Percentiles rank a stretch among this genome's conserved stretches.
These are phyloP conservation scores for Apiospora saccharicola DNA, from an alignment of 2,329 filamentous ascomycete species.

Conservation along the genomic window DNA sequence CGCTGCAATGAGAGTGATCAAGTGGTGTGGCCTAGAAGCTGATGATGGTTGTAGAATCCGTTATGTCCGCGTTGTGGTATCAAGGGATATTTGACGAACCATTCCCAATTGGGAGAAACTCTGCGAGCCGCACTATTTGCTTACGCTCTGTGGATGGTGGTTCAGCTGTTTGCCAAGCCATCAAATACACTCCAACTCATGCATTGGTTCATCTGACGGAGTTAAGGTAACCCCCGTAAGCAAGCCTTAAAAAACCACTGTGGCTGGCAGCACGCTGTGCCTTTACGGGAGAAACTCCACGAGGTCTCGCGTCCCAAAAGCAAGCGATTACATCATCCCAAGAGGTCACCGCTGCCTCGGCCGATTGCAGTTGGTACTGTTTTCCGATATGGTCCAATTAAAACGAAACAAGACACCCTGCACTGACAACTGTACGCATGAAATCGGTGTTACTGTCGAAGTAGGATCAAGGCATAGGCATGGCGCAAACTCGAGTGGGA, in stretches of 20 bases:
- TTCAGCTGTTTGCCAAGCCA: not conserved
- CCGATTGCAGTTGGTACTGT: not conserved
- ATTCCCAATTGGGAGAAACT: not conserved
- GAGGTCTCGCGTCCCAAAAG: not conserved
- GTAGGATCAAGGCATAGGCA: not conserved
- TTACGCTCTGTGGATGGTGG: not conserved
- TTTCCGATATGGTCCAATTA: too few species aligned
- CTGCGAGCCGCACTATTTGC: not conserved
- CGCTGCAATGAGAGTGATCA: not conserved
- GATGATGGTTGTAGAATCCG: not conserved
- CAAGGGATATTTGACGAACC: not conserved
- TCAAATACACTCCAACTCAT: not conserved
- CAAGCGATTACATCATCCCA: not conserved
- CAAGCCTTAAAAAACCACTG: not conserved
- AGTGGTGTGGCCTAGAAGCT: not conserved
- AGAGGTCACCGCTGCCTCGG: not conserved
- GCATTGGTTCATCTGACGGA: not conserved
- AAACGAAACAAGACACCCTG: not conserved
- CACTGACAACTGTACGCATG: not conserved
- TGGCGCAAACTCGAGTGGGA: not conserved
- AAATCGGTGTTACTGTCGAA: not conserved
- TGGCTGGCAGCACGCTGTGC: not conserved
- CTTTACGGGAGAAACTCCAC: constrained; percentile 2
- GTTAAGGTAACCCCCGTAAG: not conserved
- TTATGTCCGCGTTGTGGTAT: not conserved